Evolutionary conservation across 2,329 filamentous ascomycete genomes (phyloP), one percentile per base, ranked within the genome.

Genomic region (Ophiostoma ulmi): DNA sequence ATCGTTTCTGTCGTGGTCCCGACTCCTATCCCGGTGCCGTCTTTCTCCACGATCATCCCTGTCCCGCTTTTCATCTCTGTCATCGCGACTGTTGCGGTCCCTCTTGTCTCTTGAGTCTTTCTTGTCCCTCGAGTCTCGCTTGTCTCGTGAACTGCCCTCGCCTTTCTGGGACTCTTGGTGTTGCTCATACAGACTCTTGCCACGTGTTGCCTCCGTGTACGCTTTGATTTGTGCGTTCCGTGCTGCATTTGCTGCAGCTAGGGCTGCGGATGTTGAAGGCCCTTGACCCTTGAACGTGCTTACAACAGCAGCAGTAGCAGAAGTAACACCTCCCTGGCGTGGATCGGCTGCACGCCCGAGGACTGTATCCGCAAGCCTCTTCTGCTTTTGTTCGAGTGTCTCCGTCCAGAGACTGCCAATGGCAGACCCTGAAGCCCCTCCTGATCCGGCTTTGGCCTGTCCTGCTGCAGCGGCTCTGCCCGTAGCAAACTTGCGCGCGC

Each of bases 321-420:
- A 84, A 66, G 6, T 20, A 2, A 10, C 14, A 11, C 35, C 13
- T 0, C 61, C 63, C 35, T 80, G 80, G 39, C 87, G 83, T 75
- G 73, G 70, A 3, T 83, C 80, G 36, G 81, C 80, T 22, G 81
- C 81, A 2, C 94, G 87, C 0, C 94, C 94, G 75, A 97, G 86
- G 13, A 97, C 91, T 69, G 95, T 88, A 78, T 97, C 89, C 75
- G 91, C 89, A 31, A 97, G 80, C 55, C 92, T 86, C 79, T 90
- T 89, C 71, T 91, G 87, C 79, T 96, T 97, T 80, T 97, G 87
- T 78, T 94, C 91, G 0, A 93, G 91, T 10, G 93, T 97, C 79
- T 98, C 94, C 0, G 92, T 94, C 94, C 94, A 98, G 63, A 94
- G 88, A 31, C 87, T 88, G 76, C 87, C 86, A 65, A 92, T 84